Evolutionary conservation across 176 grass and related monocot genomes (phyloP).

Genomic region (maize (Zea mays)): Zm-B73-REFERENCE-NAM-5.0 NC_050098.1:51046001-51046500

Average conservation of each 20-base stretch:
- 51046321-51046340: neutral
- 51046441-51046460: no score
- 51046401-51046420: no score
- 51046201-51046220: conserved; percentile 1
- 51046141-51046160: neutral
- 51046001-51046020: neutral
- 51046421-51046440: no score
- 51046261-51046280: neutral
- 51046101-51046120: neutral
- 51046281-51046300: neutral
- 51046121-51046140: neutral
- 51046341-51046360: neutral
- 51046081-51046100: neutral
- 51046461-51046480: no score
- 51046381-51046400: neutral
- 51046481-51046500: neutral
- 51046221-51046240: neutral
- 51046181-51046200: neutral
- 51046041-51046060: no score
- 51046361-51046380: neutral
- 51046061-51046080: neutral
- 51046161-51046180: neutral
- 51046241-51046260: neutral
- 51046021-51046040: no score
- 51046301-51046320: neutral